Conservation (phyloP, 1,284 basidiomycete genomes). For the Cryptococcus maquisensis region DNA sequence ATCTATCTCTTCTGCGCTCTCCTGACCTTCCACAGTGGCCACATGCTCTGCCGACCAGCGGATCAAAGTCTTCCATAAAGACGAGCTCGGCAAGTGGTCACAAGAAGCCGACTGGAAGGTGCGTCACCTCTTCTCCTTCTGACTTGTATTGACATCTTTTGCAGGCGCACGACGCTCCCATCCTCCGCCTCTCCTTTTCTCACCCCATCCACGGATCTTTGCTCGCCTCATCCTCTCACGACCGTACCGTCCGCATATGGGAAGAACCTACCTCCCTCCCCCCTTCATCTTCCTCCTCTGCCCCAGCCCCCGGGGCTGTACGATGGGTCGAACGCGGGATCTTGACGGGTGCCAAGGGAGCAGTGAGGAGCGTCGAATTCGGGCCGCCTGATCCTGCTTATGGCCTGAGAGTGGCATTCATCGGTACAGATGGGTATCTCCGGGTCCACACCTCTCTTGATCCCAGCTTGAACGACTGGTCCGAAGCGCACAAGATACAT, state of each 20-base stretch:
- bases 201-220: constrained; percentile 84
- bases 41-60: constrained; percentile 55
- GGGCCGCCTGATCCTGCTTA: constrained; percentile 66
- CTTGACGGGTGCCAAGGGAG: constrained; percentile 75
- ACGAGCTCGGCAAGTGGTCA: constrained; percentile 63
- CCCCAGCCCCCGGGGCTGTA: neutral
- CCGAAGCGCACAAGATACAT: constrained; percentile 72
- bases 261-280: constrained; percentile 55
- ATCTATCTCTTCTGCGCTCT: neutral
- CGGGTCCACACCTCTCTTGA: constrained; percentile 88
- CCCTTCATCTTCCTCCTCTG: neutral
- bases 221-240: constrained; percentile 77
- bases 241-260: constrained; percentile 85
- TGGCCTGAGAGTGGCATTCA: constrained; percentile 78
- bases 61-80: constrained; percentile 73
- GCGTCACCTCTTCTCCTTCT: constrained; percentile 16
- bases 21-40: constrained; percentile 28
- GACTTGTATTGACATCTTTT: neutral
- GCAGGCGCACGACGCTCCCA: constrained; percentile 82
- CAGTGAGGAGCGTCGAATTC: constrained; percentile 77
- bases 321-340: constrained; percentile 69
- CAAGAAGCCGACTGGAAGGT: constrained; percentile 86
- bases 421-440: constrained; percentile 78
- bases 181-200: constrained; percentile 78
- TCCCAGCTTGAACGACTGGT: constrained; percentile 73